Conservation (phyloP, 129 eudicot genomes). For the Artemisia argyi region DNA sequence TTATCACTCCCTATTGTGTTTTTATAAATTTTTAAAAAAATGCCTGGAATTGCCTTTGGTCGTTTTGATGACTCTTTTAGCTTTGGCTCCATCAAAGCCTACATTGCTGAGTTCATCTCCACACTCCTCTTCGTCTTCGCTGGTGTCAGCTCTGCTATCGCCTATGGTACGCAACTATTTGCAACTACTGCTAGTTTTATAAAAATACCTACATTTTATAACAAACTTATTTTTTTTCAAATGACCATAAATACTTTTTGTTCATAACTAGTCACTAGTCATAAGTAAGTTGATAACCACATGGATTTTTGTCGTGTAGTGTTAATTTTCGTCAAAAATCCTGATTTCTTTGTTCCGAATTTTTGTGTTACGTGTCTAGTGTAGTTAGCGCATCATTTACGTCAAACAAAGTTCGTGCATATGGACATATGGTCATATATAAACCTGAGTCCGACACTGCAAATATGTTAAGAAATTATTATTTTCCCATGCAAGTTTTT, state of each 20-base stretch:
- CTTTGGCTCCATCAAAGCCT: conserved; percentile 35
- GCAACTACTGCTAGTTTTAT: no score
- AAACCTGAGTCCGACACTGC: no score
- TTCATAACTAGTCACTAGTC: no score
- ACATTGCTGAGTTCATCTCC: conserved; percentile 44
- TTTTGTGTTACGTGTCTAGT: not conserved
- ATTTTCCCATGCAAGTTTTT: conserved; percentile 14
- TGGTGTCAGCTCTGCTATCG: conserved; percentile 40
- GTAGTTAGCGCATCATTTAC: not conserved
- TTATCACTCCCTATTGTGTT: conserved; percentile 18
- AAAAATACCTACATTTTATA: no score
- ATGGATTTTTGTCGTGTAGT: no score
- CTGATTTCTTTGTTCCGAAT: no score
- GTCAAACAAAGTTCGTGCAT: no score
- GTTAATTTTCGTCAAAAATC: no score
- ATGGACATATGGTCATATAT: no score
- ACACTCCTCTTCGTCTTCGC: conserved; percentile 45
- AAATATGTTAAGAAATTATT: not conserved
- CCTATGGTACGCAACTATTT: conserved; percentile 25
- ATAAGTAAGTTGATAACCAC: no score
- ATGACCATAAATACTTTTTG: no score
- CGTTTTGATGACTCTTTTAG: conserved; percentile 42
- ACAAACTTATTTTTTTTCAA: no score
- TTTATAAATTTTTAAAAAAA: not conserved
- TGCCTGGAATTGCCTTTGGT: conserved; percentile 40